Base-by-base conservation (phyloP, 2,329 filamentous ascomycete genomes). In the Xylariaceae sp. region DNA sequence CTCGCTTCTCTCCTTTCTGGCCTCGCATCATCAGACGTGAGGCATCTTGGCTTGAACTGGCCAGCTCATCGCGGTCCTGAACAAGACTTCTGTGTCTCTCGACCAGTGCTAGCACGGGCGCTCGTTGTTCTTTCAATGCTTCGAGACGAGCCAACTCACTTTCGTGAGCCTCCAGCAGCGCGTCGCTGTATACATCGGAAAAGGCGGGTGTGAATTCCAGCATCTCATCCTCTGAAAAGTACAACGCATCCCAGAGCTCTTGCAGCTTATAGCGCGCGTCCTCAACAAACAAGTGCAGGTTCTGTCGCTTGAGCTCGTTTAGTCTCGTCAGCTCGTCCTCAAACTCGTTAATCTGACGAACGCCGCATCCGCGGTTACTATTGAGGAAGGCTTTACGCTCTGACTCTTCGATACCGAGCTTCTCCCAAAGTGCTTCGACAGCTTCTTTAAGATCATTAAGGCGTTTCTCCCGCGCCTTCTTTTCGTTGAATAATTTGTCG, bases 201-300 rank as follows among this genome's bases (percentile, higher is more conserved):
- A 97, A 97, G 42, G 91, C 94, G 0, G 95, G 94, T 0, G 91
- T 94, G 64, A 99, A 99, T 63, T 96, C 91, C 54, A 97, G 83
- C 91, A 97, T 97, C 74, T 99, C 94, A 66, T 99, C 94, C 69
- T 99, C 94, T 0, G 89, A 96, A 68, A 95, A 91, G 75, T 94
- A 97, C 1, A 99, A 76, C 0, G 84, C 79, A 68, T 99, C 94
- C 94, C 95, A 99, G 0, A 99, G 82, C 67, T 95, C 91, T 71
- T 97, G 92, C 8, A 99, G 80, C 68, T 89, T 89, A 73, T 85
- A 88, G 41, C 95, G 83, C 26, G 92, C 87, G 74, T 99, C 94
- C 70, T 97, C 94, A 8, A 99, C 90, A 66, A 99, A 99, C 3
- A 97, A 73, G 68, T 96, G 91, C 59, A 99, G 78, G 66, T 99